Evolutionary conservation across 495 filamentous ascomycete species (phyloP), one percentile per base, ranked within the genome.

Genomic region (Articulospora tetracladia): DNA sequence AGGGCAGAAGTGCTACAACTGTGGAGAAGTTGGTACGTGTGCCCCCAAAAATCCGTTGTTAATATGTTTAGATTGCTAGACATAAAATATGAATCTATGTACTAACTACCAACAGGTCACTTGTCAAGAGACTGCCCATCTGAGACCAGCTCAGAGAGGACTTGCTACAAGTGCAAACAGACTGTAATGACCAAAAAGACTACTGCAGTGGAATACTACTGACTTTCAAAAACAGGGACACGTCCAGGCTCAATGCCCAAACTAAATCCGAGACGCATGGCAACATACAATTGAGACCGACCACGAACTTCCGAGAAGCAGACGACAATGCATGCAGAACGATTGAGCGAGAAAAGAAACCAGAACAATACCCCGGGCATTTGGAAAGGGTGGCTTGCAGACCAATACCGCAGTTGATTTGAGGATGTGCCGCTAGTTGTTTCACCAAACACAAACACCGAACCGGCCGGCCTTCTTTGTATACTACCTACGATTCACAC

Each of bases 161-260:
- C 93, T 70, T 98, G 94, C 86, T 98, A 98, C 81, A 94, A 93
- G 78, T 98, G 94, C 91, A 95, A 97, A 83, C 90, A 97, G n/a
- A n/a, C n/a, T n/a, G n/a, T n/a, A n/a, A n/a, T n/a, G n/a, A n/a
- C n/a, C n/a, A n/a, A n/a, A n/a, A n/a, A n/a, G n/a, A n/a, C n/a
- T n/a, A n/a, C n/a, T n/a, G n/a, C n/a, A n/a, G n/a, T n/a, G 30
- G 15, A 34, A 6, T 34, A 15, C 30, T 15, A 34, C 30, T 34
- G 30, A 34, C 30, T 7, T 34, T 7, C 15, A 7, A n/a, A 6
- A 34, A 34, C 15, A 34, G 30, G 30, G 94, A 68, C 94, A 98
- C 79, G 86, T 98, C 69, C 94, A 97, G 83, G 83, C 91, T 59
- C 82, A 87, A 65, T 98, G 94, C 64, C 64, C 67, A 20, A 65